A percentile compares a stretch with the other conserved stretches of the same genome.
phyloP scores from a whole-genome alignment of 768 basidiomycete genomes.

The Chalciporus chontae region DNA sequence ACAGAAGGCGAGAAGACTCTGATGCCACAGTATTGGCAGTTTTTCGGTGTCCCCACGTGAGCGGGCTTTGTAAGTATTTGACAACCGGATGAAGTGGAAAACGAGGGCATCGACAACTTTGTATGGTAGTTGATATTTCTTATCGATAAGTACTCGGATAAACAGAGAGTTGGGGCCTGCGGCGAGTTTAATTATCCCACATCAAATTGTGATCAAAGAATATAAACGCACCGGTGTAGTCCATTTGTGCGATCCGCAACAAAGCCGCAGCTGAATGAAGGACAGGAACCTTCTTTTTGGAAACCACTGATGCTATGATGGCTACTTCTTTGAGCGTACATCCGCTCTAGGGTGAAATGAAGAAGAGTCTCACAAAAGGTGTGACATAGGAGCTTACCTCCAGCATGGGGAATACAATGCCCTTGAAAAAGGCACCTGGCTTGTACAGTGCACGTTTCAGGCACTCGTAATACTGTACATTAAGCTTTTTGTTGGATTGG shows the following conservation, averaged over 20 bases:
- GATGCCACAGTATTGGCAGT: conserved; percentile 98
- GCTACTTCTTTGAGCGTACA: conserved; percentile 94
- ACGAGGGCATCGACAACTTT: conserved; percentile 97
- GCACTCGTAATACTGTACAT: conserved; percentile 92
- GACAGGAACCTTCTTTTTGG: conserved; percentile 91
- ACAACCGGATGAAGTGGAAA: conserved; percentile 96
- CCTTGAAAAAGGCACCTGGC: conserved; percentile 98
- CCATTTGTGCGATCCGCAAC: conserved; percentile 91
- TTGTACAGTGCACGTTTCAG: conserved; percentile 92
- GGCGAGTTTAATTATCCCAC: not conserved
- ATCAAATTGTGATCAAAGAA: not conserved
- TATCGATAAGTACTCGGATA: conserved; percentile 94
- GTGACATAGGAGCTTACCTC: conserved; percentile 53
- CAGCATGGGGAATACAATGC: conserved; percentile 91
- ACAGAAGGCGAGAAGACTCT: conserved; percentile 89
- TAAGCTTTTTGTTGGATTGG: conserved; percentile 77
- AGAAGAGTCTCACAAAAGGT: conserved; percentile 27
- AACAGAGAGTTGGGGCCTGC: conserved; percentile 90
- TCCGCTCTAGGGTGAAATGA: conserved; percentile 46
- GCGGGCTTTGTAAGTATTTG: conserved; percentile 81
- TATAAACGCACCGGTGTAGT: conserved; percentile 70
- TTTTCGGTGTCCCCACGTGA: conserved; percentile 67
- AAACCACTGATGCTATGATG: conserved; percentile 87
- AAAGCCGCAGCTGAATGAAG: conserved; percentile 95
- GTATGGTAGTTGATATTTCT: conserved; percentile 96